These are phyloP conservation scores for Effrenium voratum DNA, from an alignment of 73 alveolate genomes.

Conservation along the genomic window DNA sequence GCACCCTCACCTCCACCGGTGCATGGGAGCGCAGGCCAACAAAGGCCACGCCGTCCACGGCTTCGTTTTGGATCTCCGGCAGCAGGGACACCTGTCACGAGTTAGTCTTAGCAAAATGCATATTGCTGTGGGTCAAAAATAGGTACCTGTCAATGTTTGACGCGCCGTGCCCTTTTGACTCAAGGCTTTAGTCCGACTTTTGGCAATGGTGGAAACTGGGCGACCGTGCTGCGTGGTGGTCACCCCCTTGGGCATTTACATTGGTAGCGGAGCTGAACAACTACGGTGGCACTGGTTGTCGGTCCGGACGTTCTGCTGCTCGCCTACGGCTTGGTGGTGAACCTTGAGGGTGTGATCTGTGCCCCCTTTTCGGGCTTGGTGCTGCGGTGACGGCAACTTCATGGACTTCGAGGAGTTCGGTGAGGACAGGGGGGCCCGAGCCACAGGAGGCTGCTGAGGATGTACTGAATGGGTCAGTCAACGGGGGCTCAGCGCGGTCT, in stretches of 20 bases:
- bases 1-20: constrained; percentile 58
- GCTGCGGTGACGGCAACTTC: neutral
- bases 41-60: constrained; percentile 81
- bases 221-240: too few species aligned
- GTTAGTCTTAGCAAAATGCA: neutral
- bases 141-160: too few species aligned
- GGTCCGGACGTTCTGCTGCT: neutral
- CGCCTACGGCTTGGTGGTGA: neutral
- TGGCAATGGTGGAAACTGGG: too few species aligned
- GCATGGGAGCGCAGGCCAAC: constrained; percentile 57
- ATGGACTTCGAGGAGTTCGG: neutral
- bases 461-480: neutral
- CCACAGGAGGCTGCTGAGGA: neutral
- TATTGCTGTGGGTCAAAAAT: too few species aligned
- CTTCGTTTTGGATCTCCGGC: constrained; percentile 81
- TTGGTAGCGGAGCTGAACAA: constrained; percentile 2
- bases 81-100: constrained; percentile 53
- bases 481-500: too few species aligned
- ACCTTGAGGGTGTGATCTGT: neutral
- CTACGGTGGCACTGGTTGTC: neutral
- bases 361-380: neutral
- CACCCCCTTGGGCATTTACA: neutral
- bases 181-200: too few species aligned
- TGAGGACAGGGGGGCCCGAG: neutral
- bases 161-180: too few species aligned